Evolutionary conservation across 257 asterid species (phyloP), one percentile per base, ranked within the genome.

Genomic region (Salvia miltiorrhiza): DNA sequence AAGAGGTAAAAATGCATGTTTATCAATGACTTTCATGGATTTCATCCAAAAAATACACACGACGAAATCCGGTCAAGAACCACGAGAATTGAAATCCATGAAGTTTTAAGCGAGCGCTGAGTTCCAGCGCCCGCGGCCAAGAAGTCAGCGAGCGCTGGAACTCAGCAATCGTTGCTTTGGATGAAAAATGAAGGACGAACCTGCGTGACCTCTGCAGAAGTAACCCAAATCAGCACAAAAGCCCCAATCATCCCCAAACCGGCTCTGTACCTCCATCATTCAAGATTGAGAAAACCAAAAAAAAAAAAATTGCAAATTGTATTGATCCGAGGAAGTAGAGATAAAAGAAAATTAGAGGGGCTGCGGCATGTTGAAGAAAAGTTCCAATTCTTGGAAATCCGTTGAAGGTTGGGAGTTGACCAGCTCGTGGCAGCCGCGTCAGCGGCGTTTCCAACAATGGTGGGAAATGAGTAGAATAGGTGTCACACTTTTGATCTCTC

Each of bases 151-250:
- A n/a, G n/a, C n/a, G n/a, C n/a, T n/a, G n/a, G n/a, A n/a, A n/a
- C n/a, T n/a, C n/a, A n/a, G n/a, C n/a, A n/a, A n/a, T n/a, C n/a
- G n/a, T n/a, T n/a, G n/a, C n/a, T n/a, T n/a, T n/a, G n/a, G n/a
- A n/a, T n/a, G 57, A 52, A 41, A 17, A 16, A 57, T 20, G 1
- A 58, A 61, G 44, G n/a, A 14, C 65, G 23, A 43, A 90, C 97
- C 97, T 86, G 95, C n/a, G 97, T 90, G 78, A 88, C 75, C 83
- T 90, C 97, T 5, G 97, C 96, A 49, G 92, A 80, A 73, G 90
- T 72, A 67, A 90, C 97, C 96, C 97, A 90, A 76, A 88, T 86
- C 56, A 90, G 41, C 59, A 90, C 97, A 81, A 86, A 81, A 60
- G 84, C 82, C 68, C 92, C 97, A 65, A 90, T 90, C 78, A 88